Base-by-base conservation (phyloP, 2,329 filamentous ascomycete species). In the Sporothrix mexicana region DNA sequence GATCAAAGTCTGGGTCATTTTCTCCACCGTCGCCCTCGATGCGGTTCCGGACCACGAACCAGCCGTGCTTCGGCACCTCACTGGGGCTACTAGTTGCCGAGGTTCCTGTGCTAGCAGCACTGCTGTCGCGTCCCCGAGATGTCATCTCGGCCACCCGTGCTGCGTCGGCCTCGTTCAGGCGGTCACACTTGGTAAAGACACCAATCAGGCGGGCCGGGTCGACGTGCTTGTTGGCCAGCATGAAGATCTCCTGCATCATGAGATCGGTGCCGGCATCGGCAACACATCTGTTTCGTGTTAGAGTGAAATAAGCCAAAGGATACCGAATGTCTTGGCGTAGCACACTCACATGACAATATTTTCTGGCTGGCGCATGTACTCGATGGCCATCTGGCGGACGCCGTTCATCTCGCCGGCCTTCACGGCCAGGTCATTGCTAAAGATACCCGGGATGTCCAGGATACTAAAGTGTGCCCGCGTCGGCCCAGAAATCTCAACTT, bases 191-290 rank as follows among this genome's bases (percentile, higher is more conserved):
- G 23, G 23, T 55, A 8, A 69, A 43, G 47, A 69, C 47, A 25
- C 66, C 47, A 69, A 69, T 69, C 23, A 55, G 45, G 2, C 66
- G 66, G 9, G 47, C 49, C 15, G 20, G 17, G 15, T 69, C 66
- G 25, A 69, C 64, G 23, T 55, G 66, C 47, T 55, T 41, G 47
- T 69, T 69, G 45, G 47, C 66, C 1, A 53, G 47, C 25, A 20
- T 68, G 15, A 53, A 68, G 9, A 53, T 68, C 15, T 68, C 64
- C 47, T 68, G 64, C 64, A 68, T 68, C 64, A 68, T 53, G 45
- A 68, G 64, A 68, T 68, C 47, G 6, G 64, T 68, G 23, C 64
- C 64, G 6, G 64, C 64, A 68, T 53, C 64, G 3, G 47, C 45
- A 13, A 53, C 45, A 9, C 64, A 68, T 36, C 45, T 53, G 2